phyloP scores from a whole-genome alignment of 768 basidiomycete species.

The Leccinum aurantiacum region DNA sequence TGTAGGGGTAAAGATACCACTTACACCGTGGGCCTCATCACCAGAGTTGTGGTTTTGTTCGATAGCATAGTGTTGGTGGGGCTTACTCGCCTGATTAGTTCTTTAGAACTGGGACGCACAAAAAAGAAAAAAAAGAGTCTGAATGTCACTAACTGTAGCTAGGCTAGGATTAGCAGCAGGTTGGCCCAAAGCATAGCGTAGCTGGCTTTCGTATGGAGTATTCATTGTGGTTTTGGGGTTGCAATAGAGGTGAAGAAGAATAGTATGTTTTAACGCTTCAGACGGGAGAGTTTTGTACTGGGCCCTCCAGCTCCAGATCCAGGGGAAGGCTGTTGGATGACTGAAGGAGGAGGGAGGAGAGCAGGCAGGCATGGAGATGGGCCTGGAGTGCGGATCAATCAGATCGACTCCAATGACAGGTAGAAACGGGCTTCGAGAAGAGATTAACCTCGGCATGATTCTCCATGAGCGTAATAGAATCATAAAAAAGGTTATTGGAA shows the following conservation, averaged over 20 bases:
- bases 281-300: not conserved
- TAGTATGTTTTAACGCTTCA: too few relatives aligned
- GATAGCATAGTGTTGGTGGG: too few relatives aligned
- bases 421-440: not conserved
- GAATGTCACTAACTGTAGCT: not conserved
- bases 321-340: constrained; percentile 1
- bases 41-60: not conserved
- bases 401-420: not conserved
- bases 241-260: not conserved
- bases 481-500: not conserved
- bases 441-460: not conserved
- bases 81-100: not conserved
- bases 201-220: not conserved
- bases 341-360: not conserved
- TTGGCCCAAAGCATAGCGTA: not conserved
- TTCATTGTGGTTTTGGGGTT: not conserved
- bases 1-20: not conserved
- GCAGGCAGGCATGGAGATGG: not conserved
- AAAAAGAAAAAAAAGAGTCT: not conserved
- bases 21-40: not conserved
- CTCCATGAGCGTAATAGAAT: not conserved
- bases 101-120: not conserved
- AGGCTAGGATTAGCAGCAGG: too few relatives aligned
- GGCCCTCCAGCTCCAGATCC: constrained; percentile 3
- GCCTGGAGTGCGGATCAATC: not conserved